Percentiles rank a stretch among this genome's conserved stretches.
Evolutionary conservation across 345 rosid species (phyloP).

Genomic region (Euphorbia tirucalli): DNA sequence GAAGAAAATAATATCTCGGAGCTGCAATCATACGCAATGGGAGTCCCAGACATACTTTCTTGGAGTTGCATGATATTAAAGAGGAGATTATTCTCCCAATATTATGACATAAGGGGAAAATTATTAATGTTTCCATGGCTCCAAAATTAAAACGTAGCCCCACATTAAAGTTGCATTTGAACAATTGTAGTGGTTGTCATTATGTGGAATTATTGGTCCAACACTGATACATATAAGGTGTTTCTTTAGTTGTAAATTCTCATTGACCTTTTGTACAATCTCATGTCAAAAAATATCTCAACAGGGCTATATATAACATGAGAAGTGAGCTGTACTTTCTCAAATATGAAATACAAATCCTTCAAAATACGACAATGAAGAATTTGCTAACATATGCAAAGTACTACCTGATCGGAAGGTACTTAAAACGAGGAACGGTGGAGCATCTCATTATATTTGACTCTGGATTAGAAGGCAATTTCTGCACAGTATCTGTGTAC

Average conservation of each 20-base stretch:
- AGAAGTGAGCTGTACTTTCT: too few species aligned
- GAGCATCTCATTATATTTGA: constrained; percentile 96
- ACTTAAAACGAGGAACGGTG: constrained; percentile 89
- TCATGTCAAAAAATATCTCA: not conserved
- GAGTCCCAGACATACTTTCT: not conserved
- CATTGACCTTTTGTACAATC: not conserved
- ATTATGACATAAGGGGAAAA: too few species aligned
- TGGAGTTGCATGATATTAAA: not conserved
- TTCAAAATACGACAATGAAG: not conserved
- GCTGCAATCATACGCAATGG: not conserved
- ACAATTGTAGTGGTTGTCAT: too few species aligned
- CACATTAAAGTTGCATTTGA: too few species aligned
- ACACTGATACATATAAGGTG: too few species aligned
- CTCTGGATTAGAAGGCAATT: constrained; percentile 82
- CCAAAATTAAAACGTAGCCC: too few species aligned
- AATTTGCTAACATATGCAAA: not conserved
- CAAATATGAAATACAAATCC: not conserved
- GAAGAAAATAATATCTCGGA: not conserved
- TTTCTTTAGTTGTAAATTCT: too few species aligned
- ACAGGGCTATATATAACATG: not conserved
- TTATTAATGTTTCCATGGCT: too few species aligned
- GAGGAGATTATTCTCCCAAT: not conserved
- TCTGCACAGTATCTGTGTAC: constrained; percentile 83
- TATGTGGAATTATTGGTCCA: too few species aligned
- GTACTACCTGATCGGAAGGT: constrained; percentile 88